Percentiles rank a stretch among this genome's conserved stretches.
Conservation (phyloP, 1,284 basidiomycete species). For the Sporisorium scitamineum region DNA sequence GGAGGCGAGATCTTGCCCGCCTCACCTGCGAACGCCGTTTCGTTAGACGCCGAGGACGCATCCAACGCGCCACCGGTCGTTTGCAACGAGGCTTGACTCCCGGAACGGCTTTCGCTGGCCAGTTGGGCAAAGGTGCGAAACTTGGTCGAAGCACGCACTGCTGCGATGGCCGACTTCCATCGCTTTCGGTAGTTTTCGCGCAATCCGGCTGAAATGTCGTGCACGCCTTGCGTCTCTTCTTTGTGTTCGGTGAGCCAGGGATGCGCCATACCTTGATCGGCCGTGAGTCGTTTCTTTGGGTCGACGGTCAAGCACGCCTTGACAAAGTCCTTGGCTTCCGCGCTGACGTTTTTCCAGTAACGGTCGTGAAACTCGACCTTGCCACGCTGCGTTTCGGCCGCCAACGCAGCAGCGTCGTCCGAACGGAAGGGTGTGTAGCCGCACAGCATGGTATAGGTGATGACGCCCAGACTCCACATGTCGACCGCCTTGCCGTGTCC, state of each 20-base stretch:
- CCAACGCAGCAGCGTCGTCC: constrained; percentile 80
- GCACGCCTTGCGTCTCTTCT: constrained; percentile 40
- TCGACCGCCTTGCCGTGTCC: constrained; percentile 94
- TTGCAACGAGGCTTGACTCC: constrained; percentile 15
- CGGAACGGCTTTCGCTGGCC: constrained; percentile 32
- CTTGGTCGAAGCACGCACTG: constrained; percentile 66
- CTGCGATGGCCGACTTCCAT: constrained; percentile 67
- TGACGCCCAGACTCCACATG: constrained; percentile 91
- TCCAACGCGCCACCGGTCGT: background rate
- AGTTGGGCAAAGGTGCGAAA: constrained; percentile 61
- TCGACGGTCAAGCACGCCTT: constrained; percentile 79
- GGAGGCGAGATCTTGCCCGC: constrained; percentile 43
- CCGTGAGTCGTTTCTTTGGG: constrained; percentile 79
- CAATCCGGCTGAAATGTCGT: constrained; percentile 65
- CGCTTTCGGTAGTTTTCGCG: constrained; percentile 67
- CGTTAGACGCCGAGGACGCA: background rate
- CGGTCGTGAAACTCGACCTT: constrained; percentile 85
- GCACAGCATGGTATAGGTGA: constrained; percentile 78
- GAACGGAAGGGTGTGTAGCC: constrained; percentile 81
- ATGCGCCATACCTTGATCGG: constrained; percentile 78
- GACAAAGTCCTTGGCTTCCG: constrained; percentile 86
- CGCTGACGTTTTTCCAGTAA: constrained; percentile 90
- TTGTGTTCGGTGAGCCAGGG: constrained; percentile 68
- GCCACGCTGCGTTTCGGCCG: constrained; percentile 83
- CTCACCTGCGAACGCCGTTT: constrained; percentile 10